Evolutionary conservation across 768 basidiomycete genomes (phyloP), one percentile per base, ranked within the genome.

Genomic region (Termitomyces bulborhizus): DNA sequence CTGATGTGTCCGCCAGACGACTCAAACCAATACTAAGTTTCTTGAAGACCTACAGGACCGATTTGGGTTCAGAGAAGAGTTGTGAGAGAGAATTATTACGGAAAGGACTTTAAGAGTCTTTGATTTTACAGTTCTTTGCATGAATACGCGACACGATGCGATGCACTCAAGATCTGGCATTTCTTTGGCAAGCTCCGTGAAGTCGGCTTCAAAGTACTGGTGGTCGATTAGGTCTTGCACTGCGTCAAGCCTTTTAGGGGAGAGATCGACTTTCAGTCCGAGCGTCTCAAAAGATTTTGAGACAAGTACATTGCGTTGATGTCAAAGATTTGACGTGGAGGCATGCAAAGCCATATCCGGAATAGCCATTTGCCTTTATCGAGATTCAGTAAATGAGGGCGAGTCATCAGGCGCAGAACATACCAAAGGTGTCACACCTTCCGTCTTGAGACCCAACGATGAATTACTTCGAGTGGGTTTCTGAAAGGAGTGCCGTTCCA

Each of bases 291-390:
- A 34, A 39, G 26, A 45, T 12, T 24, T 32, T 15, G 39, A 29
- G 45, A 29, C 4, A 55, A 60, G n/a, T 63, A 91, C 93, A 94
- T 79, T 40, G 90, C 85, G 64, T 96, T 95, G 71, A 99, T 98
- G 46, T 90, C 90, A 11, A 78, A 67, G 36, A 85, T 84, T 39
- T 90, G 83, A 31, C 87, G 83, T 58, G 98, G 71, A 18, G 97
- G 97, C 79, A 88, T 88, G 59, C 93, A 97, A 7, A 99, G 76
- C 97, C 97, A 99, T 51, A 96, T 88, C 42, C 95, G 84, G 80
- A 99, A 98, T 31, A 98, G 77, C 26, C 97, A 83, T 68, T 98
- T 98, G 40, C 94, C 92, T 92, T 52, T 26, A 44, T 46, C 31
- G 16, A 60, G 60, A 18, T 21, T 53, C 32, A 45, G 46, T 16